These are phyloP conservation scores for Komagataella mondaviorum DNA, from an alignment of 805 yeast genomes.

Conservation along the genomic window DNA sequence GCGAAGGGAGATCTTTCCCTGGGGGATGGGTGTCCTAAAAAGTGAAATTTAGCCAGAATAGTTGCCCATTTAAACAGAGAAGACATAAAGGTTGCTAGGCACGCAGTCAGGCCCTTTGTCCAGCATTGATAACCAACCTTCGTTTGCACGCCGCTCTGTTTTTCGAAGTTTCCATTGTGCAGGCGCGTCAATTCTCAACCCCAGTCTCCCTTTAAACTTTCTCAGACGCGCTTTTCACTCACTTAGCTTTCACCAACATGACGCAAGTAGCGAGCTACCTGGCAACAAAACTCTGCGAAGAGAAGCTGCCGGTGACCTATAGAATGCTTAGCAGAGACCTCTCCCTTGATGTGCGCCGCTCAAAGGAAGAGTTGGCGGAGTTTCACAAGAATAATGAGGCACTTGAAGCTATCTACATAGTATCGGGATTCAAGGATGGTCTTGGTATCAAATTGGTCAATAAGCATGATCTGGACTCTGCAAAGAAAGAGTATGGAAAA, in stretches of 20 bases:
- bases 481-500: constrained; percentile 14
- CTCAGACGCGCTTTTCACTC: not conserved
- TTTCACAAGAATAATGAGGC: constrained; percentile 23
- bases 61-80: too few relatives aligned
- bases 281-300: not conserved
- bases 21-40: too few relatives aligned
- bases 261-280: not conserved
- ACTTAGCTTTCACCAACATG: not conserved
- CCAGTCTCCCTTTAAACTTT: not conserved
- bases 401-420: constrained; percentile 25
- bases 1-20: too few relatives aligned
- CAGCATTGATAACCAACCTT: too few relatives aligned
- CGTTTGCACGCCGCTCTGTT: not conserved
- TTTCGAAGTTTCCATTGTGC: not conserved
- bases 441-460: not conserved
- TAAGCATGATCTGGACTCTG: constrained; percentile 10
- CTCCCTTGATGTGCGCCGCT: constrained; percentile 20
- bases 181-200: not conserved
- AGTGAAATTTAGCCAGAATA: too few relatives aligned
- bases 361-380: constrained; percentile 24
- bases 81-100: too few relatives aligned
- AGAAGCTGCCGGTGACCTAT: constrained; percentile 16
- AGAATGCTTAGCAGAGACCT: constrained; percentile 25
- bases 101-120: too few relatives aligned
- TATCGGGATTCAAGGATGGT: constrained; percentile 19